A percentile compares a stretch with the other conserved stretches of the same genome.
Conservation (phyloP, 2,329 filamentous ascomycete species). For the Hypomyces rosellus region DNA sequence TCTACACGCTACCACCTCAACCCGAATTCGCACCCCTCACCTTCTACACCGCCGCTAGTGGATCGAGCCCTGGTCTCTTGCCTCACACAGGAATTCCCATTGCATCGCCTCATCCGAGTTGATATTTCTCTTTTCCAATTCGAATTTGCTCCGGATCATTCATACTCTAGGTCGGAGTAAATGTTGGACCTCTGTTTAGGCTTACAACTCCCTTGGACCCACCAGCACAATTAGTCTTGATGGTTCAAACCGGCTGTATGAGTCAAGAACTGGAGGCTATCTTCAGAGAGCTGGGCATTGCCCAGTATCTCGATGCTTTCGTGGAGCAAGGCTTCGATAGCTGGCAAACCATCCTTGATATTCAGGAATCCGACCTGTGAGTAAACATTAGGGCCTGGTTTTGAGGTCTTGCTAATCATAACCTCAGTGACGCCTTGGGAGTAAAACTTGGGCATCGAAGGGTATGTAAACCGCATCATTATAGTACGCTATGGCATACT, state of each 20-base stretch:
- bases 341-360: constrained; percentile 78
- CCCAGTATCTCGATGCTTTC: constrained; percentile 68
- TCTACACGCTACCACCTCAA: not conserved
- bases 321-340: constrained; percentile 76
- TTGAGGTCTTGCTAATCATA: constrained; percentile 16
- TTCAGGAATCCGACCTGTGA: constrained; percentile 77
- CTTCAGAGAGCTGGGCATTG: constrained; percentile 69
- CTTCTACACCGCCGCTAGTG: not conserved
- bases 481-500: not conserved
- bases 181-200: constrained; percentile 11
- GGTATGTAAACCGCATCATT: constrained; percentile 41
- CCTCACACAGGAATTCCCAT: too few relatives aligned
- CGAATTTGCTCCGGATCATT: not conserved
- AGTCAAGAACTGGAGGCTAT: constrained; percentile 56
- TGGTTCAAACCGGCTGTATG: constrained; percentile 26
- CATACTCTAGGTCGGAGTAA: constrained; percentile 3
- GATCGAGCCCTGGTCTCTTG: not conserved
- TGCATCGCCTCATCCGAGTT: too few relatives aligned
- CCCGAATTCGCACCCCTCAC: not conserved
- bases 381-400: constrained; percentile 23
- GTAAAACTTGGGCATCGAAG: constrained; percentile 77
- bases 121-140: not conserved
- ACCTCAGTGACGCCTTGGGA: constrained; percentile 58
- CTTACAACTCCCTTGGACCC: not conserved
- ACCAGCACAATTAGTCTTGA: not conserved